phyloP scores from a whole-genome alignment of 257 asterid genomes.

The Solanum phureja region DNA sequence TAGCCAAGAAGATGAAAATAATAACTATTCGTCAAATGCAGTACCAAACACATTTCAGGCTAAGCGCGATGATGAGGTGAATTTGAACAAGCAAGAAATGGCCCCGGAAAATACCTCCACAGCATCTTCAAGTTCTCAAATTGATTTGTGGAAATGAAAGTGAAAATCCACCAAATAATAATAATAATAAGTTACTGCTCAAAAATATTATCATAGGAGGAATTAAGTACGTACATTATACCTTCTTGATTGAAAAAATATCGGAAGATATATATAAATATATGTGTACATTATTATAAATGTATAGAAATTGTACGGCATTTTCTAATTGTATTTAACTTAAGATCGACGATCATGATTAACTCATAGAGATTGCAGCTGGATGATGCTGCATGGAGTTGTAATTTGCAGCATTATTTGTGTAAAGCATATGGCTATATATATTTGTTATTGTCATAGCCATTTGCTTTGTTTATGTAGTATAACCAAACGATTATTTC shows the following conservation, averaged over 20 bases:
- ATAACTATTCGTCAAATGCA: constrained; percentile 21
- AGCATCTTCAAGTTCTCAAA: constrained; percentile 40
- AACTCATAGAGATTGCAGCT: neutral
- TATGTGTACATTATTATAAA: neutral
- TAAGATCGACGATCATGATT: neutral
- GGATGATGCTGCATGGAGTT: neutral
- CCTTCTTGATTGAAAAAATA: neutral
- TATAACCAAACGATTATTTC: neutral
- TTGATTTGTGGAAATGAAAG: constrained; percentile 45
- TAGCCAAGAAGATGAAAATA: constrained; percentile 48
- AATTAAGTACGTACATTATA: neutral
- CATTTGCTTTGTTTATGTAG: neutral
- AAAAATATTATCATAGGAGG: neutral
- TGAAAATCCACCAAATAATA: neutral
- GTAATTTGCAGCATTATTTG: neutral
- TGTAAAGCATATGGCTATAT: neutral
- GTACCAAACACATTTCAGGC: neutral
- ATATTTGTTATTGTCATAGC: neutral
- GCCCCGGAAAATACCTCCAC: constrained; percentile 35
- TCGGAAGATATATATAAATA: neutral
- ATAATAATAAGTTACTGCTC: neutral
- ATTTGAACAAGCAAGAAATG: constrained; percentile 23
- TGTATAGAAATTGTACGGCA: neutral
- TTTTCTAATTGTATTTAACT: neutral
- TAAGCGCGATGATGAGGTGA: neutral